Evolutionary conservation across 345 rosid species (phyloP), one percentile per base, ranked within the genome.

Genomic region (Rubroshorea leprosula): DNA sequence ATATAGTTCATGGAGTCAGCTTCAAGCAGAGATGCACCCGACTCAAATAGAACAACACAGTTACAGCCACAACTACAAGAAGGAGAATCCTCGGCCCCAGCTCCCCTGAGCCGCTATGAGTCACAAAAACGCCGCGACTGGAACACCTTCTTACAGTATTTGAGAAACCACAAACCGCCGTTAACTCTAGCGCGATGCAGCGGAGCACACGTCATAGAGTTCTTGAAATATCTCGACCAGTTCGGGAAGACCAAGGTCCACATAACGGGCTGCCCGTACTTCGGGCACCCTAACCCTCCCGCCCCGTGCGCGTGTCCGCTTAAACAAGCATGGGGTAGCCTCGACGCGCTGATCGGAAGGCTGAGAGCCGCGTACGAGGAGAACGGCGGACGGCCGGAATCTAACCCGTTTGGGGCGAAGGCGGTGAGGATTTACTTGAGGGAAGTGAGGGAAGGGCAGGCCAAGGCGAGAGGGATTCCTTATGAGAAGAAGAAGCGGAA

Each of bases 241-340:
- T 84, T 84, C 44, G 90, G 90, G 13, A 84, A 84, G 67, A 84
- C 90, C 4, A 84, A 84, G 65, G 90, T 84, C 52, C 90, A 84
- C 76, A 54, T 73, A 54, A 49, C 66, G 20, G 75, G 72, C 2
- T 81, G 87, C 61, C 85, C 85, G 12, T 79, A 75, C 58, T 84
- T 81, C 51, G 87, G 87, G 0, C 75, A 81, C 65, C 78, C 79
- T 14, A 79, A 66, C 54, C 90, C 87, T 3, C 87, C 90, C 0
- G 73, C 78, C 38, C 83, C 87, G 10, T 84, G 90, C 24, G 64
- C 82, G 5, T 84, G 90, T 27, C 90, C 90, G 44, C 74, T 81
- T 10, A 84, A 74, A 51, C 90, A 84, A 50, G 90, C 90, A 1
- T 84, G 90, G 87, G 90, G 90, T 13, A 81, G 87, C 71, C 82